Evolutionary conservation across 495 filamentous ascomycete genomes (phyloP), one percentile per base, ranked within the genome.

Genomic region (Trichoderma gamsii): DNA sequence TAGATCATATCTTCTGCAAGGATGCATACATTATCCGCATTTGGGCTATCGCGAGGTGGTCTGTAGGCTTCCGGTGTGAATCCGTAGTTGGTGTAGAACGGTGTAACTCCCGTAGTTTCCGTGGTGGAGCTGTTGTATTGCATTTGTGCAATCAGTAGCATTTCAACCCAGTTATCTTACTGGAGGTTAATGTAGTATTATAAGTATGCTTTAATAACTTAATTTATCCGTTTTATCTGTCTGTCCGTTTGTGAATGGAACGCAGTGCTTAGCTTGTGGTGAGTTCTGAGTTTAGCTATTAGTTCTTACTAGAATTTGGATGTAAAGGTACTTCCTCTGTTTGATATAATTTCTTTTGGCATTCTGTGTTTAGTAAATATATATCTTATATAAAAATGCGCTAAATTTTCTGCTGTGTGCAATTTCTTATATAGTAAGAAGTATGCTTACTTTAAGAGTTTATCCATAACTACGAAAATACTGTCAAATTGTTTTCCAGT

Each of bases 391-490:
- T 71, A 46, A 52, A 16, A 65, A 59, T 67, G n/a, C 12, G 56
- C 63, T 67, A 49, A 59, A 49, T 46, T 32, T n/a, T 59, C 27
- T 63, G 12, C 15, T 38, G 7, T 44, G 12, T 44, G 12, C 1
- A 35, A 35, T 18, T 64, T 29, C 15, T 64, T 29, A 35, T 18
- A 35, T 64, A 64, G 32, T 35, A 35, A 6, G 6, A 35, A 35
- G 6, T 35, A 35, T 3, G 32, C 32, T 35, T 35, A 6, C 8
- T 38, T 64, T 35, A 64, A 12, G 15, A 29, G 38, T 35, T 64
- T 64, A 64, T 64, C 38, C 4, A 35, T 35, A 38, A n/a, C 7
- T 74, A 79, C n/a, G 80, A 74, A 15, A 79, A 68, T 35, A 80
- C 74, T n/a, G n/a, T n/a, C n/a, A n/a, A n/a, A n/a, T n/a, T n/a